These are phyloP conservation scores for Hyphopichia khmerensis DNA, from an alignment of 1,139 yeast species.

Conservation along the genomic window DNA sequence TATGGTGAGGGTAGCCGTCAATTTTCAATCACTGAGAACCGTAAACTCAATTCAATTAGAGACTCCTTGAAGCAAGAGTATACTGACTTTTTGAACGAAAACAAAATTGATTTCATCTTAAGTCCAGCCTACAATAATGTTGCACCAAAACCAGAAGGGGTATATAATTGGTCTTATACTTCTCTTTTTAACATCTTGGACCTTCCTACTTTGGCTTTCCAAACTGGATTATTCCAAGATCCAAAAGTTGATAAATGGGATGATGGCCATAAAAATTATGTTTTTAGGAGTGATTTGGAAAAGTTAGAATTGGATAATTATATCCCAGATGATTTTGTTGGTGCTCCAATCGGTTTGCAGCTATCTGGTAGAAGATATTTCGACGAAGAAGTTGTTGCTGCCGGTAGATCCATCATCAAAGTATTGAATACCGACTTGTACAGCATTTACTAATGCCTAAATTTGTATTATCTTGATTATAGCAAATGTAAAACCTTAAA, in stretches of 20 bases:
- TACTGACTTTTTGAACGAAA: constrained; percentile 47
- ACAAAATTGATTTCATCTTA: constrained; percentile 65
- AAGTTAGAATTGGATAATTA: constrained; percentile 36
- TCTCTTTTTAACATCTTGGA: constrained; percentile 66
- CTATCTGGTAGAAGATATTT: constrained; percentile 38
- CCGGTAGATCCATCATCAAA: constrained; percentile 33
- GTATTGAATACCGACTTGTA: constrained; percentile 23
- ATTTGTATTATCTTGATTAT: too few relatives aligned
- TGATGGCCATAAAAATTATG: constrained; percentile 23
- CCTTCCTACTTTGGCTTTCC: constrained; percentile 59
- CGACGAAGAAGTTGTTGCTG: constrained; percentile 45
- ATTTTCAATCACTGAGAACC: constrained; percentile 43
- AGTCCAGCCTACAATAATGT: constrained; percentile 71
- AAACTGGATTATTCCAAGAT: constrained; percentile 62
- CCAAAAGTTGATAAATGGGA: constrained; percentile 44
- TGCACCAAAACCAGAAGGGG: constrained; percentile 65
- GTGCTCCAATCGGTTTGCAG: constrained; percentile 46
- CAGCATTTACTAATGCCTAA: constrained; percentile 6
- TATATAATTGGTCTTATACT: constrained; percentile 77
- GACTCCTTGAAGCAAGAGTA: constrained; percentile 58
- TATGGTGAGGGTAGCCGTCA: constrained; percentile 56
- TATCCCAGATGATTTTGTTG: constrained; percentile 30
- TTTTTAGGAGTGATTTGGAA: constrained; percentile 44
- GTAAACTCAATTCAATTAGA: constrained; percentile 48
- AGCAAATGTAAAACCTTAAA: too few relatives aligned